phyloP scores from a whole-genome alignment of 768 basidiomycete species.

The Rhizopogon vulgaris region DNA sequence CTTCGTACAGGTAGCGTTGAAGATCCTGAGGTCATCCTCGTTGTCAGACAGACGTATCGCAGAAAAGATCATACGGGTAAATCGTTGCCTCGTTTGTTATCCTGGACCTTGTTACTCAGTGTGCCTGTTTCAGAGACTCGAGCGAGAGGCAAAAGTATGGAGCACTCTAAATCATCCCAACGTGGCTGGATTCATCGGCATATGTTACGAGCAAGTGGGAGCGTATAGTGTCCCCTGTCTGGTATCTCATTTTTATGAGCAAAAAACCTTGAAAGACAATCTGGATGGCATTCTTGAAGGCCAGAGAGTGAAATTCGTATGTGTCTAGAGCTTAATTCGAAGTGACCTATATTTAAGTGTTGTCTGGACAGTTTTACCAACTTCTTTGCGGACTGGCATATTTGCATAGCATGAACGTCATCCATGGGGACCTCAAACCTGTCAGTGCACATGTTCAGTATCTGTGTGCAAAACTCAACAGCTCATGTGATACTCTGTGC shows the following conservation, averaged over 20 bases:
- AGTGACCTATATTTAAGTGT: neutral
- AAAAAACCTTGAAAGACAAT: slow-evolving; percentile 15
- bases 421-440: slow-evolving; percentile 35
- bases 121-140: slow-evolving; percentile 16
- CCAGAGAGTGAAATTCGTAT: slow-evolving; percentile 19
- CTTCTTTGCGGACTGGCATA: slow-evolving; percentile 17
- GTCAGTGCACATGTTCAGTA: slow-evolving; percentile 11
- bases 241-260: slow-evolving; percentile 22
- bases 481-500: neutral
- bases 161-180: slow-evolving; percentile 15
- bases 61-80: neutral
- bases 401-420: slow-evolving; percentile 15
- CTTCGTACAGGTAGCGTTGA: neutral
- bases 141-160: slow-evolving; percentile 24
- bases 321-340: neutral
- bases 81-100: neutral
- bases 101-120: neutral
- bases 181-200: slow-evolving; percentile 20
- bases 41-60: neutral
- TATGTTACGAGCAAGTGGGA: slow-evolving; percentile 10
- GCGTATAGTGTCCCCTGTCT: slow-evolving; percentile 14
- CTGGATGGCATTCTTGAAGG: slow-evolving; percentile 5
- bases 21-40: neutral
- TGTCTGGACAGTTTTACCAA: slow-evolving; percentile 13
- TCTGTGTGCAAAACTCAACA: neutral